phyloP scores from a whole-genome alignment of 495 filamentous ascomycete species.

The Penicillium paxilli region DNA sequence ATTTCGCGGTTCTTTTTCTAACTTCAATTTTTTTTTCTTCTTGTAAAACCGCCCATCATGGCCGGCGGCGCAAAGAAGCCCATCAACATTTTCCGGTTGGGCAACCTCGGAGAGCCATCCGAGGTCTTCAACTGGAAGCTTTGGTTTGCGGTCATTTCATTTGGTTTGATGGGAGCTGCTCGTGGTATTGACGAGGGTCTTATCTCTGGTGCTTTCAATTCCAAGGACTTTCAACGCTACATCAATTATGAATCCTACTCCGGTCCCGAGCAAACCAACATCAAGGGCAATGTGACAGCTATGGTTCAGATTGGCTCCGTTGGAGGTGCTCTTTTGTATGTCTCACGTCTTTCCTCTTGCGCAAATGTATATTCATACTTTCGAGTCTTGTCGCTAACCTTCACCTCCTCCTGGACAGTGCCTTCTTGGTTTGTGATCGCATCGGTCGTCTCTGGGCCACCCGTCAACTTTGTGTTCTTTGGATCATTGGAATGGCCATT shows the following conservation, averaged over 20 bases:
- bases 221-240: constrained; percentile 57
- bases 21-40: neutral
- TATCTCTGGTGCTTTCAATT: constrained; percentile 66
- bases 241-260: constrained; percentile 58
- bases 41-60: constrained; percentile 39
- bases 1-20: neutral
- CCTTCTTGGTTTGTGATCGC: constrained; percentile 66
- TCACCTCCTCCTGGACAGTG: constrained; percentile 28
- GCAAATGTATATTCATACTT: neutral
- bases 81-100: constrained; percentile 65
- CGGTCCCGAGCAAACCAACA: constrained; percentile 54
- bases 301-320: constrained; percentile 75
- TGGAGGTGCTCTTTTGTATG: constrained; percentile 60
- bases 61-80: constrained; percentile 64
- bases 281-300: constrained; percentile 67
- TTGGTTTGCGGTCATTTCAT: constrained; percentile 65
- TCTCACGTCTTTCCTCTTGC: neutral
- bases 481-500: constrained; percentile 67
- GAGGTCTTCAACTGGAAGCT: constrained; percentile 64
- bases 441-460: constrained; percentile 72
- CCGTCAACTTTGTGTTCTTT: constrained; percentile 61
- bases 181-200: constrained; percentile 68
- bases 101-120: constrained; percentile 53
- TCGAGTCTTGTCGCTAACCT: neutral
- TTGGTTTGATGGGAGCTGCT: constrained; percentile 70